These are phyloP conservation scores for Aegilops longissima DNA, from an alignment of 176 grass and related monocot species.

Conservation along the genomic window DNA sequence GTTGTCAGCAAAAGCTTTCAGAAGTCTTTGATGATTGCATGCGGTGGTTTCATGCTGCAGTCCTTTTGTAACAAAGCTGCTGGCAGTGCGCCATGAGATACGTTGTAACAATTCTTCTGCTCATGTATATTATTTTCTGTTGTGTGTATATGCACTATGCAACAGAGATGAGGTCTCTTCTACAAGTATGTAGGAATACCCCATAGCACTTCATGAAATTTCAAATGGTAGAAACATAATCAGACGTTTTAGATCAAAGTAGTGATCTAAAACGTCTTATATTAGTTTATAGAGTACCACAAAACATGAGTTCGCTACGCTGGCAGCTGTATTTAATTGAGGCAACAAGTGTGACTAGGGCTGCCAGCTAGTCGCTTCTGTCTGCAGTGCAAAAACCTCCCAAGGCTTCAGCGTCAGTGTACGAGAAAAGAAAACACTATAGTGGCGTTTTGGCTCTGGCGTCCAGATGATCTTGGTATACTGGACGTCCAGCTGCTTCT, in stretches of 20 bases:
- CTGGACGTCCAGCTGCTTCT: too few species aligned
- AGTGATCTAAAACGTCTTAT: too few species aligned
- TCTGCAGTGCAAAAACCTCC: background rate
- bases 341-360: too few species aligned
- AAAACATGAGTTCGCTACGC: background rate
- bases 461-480: too few species aligned
- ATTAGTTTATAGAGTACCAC: background rate
- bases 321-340: background rate
- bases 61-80: background rate
- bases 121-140: conserved; percentile 50
- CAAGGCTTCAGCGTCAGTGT: too few species aligned
- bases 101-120: conserved; percentile 49
- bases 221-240: background rate
- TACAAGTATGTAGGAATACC: conserved; percentile 4
- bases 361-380: too few species aligned
- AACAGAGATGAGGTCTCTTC: conserved; percentile 33
- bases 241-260: too few species aligned
- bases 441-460: too few species aligned
- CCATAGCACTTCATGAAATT: background rate
- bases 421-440: too few species aligned
- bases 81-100: conserved; percentile 5
- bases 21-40: conserved; percentile 41
- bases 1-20: conserved; percentile 52
- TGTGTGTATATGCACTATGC: conserved; percentile 45
- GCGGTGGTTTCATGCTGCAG: conserved; percentile 7